These are phyloP conservation scores for Hyaloscypha hepaticicola DNA, from an alignment of 495 filamentous ascomycete genomes.

Conservation along the genomic window DNA sequence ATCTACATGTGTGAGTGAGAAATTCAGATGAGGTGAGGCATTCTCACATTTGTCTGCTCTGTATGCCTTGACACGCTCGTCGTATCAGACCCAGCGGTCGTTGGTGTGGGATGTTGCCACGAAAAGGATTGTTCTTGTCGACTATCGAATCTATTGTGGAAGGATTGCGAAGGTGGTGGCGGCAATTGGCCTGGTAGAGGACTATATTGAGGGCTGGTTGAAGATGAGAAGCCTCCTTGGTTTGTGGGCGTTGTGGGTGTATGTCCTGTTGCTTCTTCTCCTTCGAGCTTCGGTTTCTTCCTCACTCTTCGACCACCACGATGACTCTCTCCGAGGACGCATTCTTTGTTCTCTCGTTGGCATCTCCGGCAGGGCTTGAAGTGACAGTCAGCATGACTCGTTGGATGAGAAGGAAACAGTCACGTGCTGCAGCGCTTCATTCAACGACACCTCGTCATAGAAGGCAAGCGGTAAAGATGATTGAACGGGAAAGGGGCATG, in stretches of 20 bases:
- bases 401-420: neutral
- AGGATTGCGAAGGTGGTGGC: constrained; percentile 7
- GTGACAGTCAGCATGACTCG: neutral
- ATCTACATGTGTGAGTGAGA: constrained; percentile 4
- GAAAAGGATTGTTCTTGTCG: constrained; percentile 17
- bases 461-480: too few species aligned
- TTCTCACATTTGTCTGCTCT: constrained; percentile 28
- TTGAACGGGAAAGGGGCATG: neutral
- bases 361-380: constrained; percentile 59
- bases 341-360: constrained; percentile 56
- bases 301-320: constrained; percentile 59
- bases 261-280: constrained; percentile 14
- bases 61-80: constrained; percentile 25
- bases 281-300: constrained; percentile 31
- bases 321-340: constrained; percentile 60
- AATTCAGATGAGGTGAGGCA: neutral
- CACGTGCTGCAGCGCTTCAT: neutral
- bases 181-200: neutral
- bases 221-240: constrained; percentile 1
- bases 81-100: constrained; percentile 22
- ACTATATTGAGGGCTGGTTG: constrained; percentile 21
- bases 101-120: constrained; percentile 21
- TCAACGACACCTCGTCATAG: too few species aligned
- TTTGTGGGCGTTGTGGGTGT: constrained; percentile 14
- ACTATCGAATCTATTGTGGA: constrained; percentile 18